phyloP scores from a whole-genome alignment of 768 basidiomycete species.

The Pisolithus tinctorius region DNA sequence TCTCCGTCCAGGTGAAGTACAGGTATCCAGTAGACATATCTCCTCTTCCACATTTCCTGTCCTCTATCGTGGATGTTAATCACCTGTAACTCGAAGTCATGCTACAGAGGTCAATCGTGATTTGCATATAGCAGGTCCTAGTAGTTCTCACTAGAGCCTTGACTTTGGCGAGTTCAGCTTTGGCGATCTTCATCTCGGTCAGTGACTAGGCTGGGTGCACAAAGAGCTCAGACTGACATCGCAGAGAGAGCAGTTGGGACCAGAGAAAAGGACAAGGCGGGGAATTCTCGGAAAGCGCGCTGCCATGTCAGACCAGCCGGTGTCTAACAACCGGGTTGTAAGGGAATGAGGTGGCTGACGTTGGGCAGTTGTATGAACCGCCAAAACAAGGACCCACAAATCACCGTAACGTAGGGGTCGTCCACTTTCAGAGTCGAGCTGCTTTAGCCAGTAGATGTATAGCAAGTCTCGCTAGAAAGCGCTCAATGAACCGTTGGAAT shows the following conservation, averaged over 20 bases:
- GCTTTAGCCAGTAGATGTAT: slow-evolving; percentile 14
- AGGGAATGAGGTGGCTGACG: slow-evolving; percentile 14
- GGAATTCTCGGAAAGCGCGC: slow-evolving; percentile 36
- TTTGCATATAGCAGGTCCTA: not conserved
- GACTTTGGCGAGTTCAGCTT: slow-evolving; percentile 68
- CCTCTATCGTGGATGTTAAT: slow-evolving; percentile 75
- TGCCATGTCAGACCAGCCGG: slow-evolving; percentile 22
- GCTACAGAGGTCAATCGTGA: slow-evolving; percentile 28
- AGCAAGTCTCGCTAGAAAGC: slow-evolving; percentile 14
- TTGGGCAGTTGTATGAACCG: slow-evolving; percentile 2
- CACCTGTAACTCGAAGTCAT: slow-evolving; percentile 61
- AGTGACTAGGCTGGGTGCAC: not conserved
- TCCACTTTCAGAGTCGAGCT: not conserved
- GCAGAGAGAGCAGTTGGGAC: slow-evolving; percentile 74
- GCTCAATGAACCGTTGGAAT: slow-evolving; percentile 33
- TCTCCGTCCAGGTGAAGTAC: slow-evolving; percentile 78
- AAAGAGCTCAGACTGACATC: slow-evolving; percentile 41
- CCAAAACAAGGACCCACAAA: slow-evolving; percentile 3
- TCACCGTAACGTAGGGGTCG: not conserved
- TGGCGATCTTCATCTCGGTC: slow-evolving; percentile 51
- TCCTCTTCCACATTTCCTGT: slow-evolving; percentile 76
- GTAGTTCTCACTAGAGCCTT: slow-evolving; percentile 43
- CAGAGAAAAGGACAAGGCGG: slow-evolving; percentile 70
- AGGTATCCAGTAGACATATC: slow-evolving; percentile 89
- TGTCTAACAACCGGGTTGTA: no score